Percentiles rank a stretch among this genome's conserved stretches.
phyloP scores from a whole-genome alignment of 805 yeast genomes.

The Pichia membranifaciens region DNA sequence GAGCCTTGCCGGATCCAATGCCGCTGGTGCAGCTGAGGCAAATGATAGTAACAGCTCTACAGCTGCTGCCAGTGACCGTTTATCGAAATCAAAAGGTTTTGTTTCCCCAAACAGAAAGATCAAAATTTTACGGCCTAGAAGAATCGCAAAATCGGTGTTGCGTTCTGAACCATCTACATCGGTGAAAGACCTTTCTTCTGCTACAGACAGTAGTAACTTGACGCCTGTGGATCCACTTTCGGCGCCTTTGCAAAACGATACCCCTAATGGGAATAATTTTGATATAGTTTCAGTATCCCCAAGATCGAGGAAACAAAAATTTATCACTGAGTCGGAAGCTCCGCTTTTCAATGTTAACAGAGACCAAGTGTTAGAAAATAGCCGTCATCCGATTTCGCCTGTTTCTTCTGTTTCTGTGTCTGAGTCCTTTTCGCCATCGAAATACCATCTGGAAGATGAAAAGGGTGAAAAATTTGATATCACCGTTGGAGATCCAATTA shows the following conservation, averaged over 20 bases:
- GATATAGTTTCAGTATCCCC: slow-evolving; percentile 27
- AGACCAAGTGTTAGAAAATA: not conserved
- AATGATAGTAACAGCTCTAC: not conserved
- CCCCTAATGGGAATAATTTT: not conserved
- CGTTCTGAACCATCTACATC: slow-evolving; percentile 16
- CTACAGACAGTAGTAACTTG: not conserved
- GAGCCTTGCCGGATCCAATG: slow-evolving; percentile 11
- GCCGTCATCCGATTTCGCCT: not conserved
- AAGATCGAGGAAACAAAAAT: slow-evolving; percentile 21
- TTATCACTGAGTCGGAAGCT: slow-evolving; percentile 34
- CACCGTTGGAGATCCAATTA: slow-evolving; percentile 82
- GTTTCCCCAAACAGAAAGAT: slow-evolving; percentile 36
- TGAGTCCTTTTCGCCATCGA: not conserved
- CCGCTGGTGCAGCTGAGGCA: not conserved
- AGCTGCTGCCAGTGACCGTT: not conserved
- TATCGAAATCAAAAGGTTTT: slow-evolving; percentile 7
- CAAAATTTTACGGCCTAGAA: slow-evolving; percentile 42
- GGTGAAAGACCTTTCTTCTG: not conserved
- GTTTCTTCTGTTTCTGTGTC: not conserved
- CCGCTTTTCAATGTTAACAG: slow-evolving; percentile 45
- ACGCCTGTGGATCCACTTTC: slow-evolving; percentile 26
- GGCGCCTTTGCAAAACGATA: slow-evolving; percentile 1
- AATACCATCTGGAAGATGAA: slow-evolving; percentile 6
- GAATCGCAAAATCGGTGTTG: slow-evolving; percentile 30
- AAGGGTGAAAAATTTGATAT: slow-evolving; percentile 45